Conservation (phyloP, 495 filamentous ascomycete species). For the Hyaloscypha bicolor region DNA sequence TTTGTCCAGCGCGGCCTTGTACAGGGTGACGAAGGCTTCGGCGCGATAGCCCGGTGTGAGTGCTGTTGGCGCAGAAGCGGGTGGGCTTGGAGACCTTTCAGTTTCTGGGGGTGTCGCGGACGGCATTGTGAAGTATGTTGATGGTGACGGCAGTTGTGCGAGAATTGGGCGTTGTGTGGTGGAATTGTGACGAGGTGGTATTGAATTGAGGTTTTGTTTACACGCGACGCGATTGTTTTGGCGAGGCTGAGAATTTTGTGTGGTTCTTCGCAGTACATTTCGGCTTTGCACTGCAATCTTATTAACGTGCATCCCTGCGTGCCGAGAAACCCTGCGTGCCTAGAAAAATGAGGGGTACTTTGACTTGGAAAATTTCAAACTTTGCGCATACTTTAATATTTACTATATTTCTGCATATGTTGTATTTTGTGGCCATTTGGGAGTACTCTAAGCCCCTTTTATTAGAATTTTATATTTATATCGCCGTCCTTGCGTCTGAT, state of each 20-base stretch:
- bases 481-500: no score
- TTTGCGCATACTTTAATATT: no score
- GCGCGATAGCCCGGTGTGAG: constrained; percentile 74
- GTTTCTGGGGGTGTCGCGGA: background rate
- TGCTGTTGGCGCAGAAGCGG: constrained; percentile 25
- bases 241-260: constrained; percentile 5
- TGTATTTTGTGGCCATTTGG: no score
- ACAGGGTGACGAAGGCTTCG: constrained; percentile 67
- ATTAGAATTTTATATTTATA: no score
- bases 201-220: constrained; percentile 19
- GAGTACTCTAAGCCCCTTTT: no score
- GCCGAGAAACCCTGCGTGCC: no score
- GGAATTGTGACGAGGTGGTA: constrained; percentile 1
- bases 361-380: no score
- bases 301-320: no score
- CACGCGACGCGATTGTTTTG: constrained; percentile 15
- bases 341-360: no score
- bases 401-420: no score
- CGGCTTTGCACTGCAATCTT: no score
- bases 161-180: background rate
- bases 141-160: background rate
- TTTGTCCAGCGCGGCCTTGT: constrained; percentile 65
- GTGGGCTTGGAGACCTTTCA: constrained; percentile 14
- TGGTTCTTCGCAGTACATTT: no score
- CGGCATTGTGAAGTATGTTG: constrained; percentile 8